These are phyloP conservation scores for Ceratocystis cacaofunesta DNA, from an alignment of 2,329 filamentous ascomycete species.

Conservation along the genomic window DNA sequence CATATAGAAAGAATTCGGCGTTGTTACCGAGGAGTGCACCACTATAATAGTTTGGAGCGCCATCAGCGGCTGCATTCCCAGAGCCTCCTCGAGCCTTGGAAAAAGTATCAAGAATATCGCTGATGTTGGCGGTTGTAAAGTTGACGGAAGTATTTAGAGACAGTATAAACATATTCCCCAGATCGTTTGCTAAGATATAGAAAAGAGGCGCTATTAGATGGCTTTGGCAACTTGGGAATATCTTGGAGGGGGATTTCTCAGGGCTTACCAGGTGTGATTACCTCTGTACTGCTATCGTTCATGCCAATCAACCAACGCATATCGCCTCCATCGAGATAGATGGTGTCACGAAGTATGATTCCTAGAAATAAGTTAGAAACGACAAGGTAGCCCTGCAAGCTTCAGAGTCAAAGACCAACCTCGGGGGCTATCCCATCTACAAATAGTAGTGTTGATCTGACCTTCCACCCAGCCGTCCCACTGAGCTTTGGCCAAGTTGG, in stretches of 20 bases:
- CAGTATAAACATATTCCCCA: conserved; percentile 40
- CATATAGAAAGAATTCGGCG: conserved; percentile 47
- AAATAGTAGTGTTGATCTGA: conserved; percentile 45
- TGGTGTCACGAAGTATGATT: conserved; percentile 42
- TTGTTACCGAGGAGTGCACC: conserved; percentile 53
- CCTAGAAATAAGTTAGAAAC: conserved; percentile 26
- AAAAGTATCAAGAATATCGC: conserved; percentile 37
- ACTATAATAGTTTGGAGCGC: conserved; percentile 42
- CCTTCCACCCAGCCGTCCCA: conserved; percentile 32
- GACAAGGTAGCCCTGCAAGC: background rate
- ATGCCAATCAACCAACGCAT: conserved; percentile 39
- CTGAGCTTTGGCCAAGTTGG: conserved; percentile 27
- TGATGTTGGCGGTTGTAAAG: conserved; percentile 23
- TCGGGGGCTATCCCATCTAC: conserved; percentile 38
- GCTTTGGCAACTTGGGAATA: conserved; percentile 7
- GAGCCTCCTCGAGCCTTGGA: conserved; percentile 33
- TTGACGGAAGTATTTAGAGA: conserved; percentile 37
- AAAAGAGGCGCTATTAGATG: background rate
- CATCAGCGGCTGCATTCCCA: conserved; percentile 36
- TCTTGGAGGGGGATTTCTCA: background rate
- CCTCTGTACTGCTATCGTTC: conserved; percentile 28
- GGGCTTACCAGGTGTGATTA: conserved; percentile 29
- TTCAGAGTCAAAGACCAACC: conserved; percentile 22
- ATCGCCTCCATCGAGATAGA: conserved; percentile 51
- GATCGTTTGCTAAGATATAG: conserved; percentile 31